Evolutionary conservation across 768 basidiomycete genomes (phyloP), one percentile per base, ranked within the genome.

Genomic region (Panellus pusillus): DNA sequence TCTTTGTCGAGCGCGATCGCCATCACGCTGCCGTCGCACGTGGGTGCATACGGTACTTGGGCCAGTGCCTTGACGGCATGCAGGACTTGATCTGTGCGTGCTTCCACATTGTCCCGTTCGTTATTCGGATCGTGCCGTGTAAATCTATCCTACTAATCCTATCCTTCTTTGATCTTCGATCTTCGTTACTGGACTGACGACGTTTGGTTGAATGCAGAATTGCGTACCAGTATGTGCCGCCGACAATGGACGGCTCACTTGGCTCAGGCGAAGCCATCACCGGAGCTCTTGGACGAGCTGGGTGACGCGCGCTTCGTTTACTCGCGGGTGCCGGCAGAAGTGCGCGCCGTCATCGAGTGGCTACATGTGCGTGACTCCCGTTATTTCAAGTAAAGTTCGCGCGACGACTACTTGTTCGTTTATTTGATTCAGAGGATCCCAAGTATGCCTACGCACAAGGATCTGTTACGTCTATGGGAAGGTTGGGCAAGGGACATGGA

Each of bases 11-110:
- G 5, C 6, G 50, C 9, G 44, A 54, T 0, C 38, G 18, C 13
- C 41, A 55, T 32, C 58, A 60, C 19, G 58, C 58, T 7, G 54
- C 52, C 31, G 4, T 60, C 5, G 54, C 42, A 9, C 50, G 50
- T 12, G 54, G 58, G 13, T 60, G 58, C 17, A 60, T 60, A 5
- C 50, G 50, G 11, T 60, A 55, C 19, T 43, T 60, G 2, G 46
- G 32, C 6, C 44, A 55, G 11, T 44, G 37, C 29, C 41, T 60
- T 40, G 58, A 60, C 27, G 35, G 24, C 5, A n/a, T 47, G 15
- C 47, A 55, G 15, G 35, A 9, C 38, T 60, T 3, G 47, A 60
- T 46, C 52, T 60, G 58, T 59, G 42, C 36, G 53, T 58, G 29
- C 48, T 6, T 29, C 27, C 38, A 18, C 24, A 24, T 24, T 24